Conservation (phyloP, 164 flowering plant species). For the Buxus sempervirens region DNA sequence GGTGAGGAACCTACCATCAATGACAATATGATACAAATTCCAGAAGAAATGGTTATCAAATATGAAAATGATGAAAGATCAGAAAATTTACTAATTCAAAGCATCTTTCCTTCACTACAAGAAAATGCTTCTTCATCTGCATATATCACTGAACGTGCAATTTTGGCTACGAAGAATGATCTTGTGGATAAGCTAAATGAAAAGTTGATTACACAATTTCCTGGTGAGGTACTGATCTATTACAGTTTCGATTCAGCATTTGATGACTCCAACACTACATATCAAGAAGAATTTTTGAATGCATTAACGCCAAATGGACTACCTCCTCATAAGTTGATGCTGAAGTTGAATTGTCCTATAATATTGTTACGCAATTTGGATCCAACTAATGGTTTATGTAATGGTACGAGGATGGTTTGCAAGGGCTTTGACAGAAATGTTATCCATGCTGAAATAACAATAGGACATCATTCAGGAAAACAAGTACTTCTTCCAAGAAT, state of each 20-base stretch:
- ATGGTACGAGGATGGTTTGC: conserved; percentile 15
- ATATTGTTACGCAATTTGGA: conserved; percentile 15
- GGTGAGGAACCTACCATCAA: neutral
- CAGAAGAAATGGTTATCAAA: neutral
- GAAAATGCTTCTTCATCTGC: too few relatives aligned
- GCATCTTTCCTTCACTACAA: too few relatives aligned
- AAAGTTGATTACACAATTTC: too few relatives aligned
- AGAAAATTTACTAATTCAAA: neutral
- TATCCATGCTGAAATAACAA: conserved; percentile 14
- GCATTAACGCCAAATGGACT: too few relatives aligned
- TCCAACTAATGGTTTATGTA: conserved; percentile 10
- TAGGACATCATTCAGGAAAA: conserved; percentile 4
- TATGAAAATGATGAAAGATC: neutral
- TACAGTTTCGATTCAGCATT: neutral
- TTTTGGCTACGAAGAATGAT: too few relatives aligned
- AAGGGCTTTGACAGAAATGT: conserved; percentile 4
- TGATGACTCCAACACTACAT: neutral
- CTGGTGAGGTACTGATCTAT: too few relatives aligned
- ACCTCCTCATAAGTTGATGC: conserved; percentile 5
- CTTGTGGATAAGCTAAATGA: too few relatives aligned
- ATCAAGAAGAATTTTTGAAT: conserved; percentile 6
- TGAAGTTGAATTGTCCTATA: conserved; percentile 6
- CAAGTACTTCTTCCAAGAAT: conserved; percentile 9
- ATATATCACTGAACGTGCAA: too few relatives aligned
- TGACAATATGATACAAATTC: neutral